Conservation (phyloP, 2,329 filamentous ascomycete genomes). For the Fusarium fujikuroi region DNA sequence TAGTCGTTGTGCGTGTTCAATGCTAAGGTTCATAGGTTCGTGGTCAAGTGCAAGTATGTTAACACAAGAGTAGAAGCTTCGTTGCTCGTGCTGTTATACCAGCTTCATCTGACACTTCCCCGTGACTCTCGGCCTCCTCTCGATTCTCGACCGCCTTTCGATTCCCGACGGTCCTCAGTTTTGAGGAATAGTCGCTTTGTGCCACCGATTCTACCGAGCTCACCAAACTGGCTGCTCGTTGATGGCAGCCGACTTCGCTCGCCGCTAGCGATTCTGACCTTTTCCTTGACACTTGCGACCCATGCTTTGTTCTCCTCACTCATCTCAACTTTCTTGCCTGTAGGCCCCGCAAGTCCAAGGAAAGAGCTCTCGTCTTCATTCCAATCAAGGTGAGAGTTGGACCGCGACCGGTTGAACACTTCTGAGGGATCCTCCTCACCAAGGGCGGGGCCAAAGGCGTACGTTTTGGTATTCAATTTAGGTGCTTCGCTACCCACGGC, state of each 20-base stretch:
- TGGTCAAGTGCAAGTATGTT: slow-evolving; percentile 14
- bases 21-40: slow-evolving; percentile 26
- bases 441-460: slow-evolving; percentile 49
- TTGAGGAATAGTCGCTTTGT: slow-evolving; percentile 76
- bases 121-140: slow-evolving; percentile 31
- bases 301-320: slow-evolving; percentile 80
- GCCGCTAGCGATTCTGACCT: slow-evolving; percentile 76
- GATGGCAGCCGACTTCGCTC: slow-evolving; percentile 55
- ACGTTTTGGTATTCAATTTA: slow-evolving; percentile 55
- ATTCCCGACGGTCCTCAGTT: slow-evolving; percentile 43
- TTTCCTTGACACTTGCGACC: slow-evolving; percentile 86
- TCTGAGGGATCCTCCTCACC: slow-evolving; percentile 57
- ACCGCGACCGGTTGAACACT: slow-evolving; percentile 59
- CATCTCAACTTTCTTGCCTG: slow-evolving; percentile 71
- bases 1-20: slow-evolving; percentile 35
- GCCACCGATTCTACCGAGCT: slow-evolving; percentile 76
- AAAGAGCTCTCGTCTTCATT: slow-evolving; percentile 67
- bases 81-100: slow-evolving; percentile 8
- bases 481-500: slow-evolving; percentile 48
- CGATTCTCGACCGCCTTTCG: slow-evolving; percentile 25
- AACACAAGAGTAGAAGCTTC: slow-evolving; percentile 16
- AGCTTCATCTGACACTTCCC: slow-evolving; percentile 33
- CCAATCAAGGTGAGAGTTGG: slow-evolving; percentile 66
- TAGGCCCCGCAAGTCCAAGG: slow-evolving; percentile 77
- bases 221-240: slow-evolving; percentile 64